Base-by-base conservation (phyloP, 1,284 basidiomycete genomes). In the Papiliotrema flavescens region DNA sequence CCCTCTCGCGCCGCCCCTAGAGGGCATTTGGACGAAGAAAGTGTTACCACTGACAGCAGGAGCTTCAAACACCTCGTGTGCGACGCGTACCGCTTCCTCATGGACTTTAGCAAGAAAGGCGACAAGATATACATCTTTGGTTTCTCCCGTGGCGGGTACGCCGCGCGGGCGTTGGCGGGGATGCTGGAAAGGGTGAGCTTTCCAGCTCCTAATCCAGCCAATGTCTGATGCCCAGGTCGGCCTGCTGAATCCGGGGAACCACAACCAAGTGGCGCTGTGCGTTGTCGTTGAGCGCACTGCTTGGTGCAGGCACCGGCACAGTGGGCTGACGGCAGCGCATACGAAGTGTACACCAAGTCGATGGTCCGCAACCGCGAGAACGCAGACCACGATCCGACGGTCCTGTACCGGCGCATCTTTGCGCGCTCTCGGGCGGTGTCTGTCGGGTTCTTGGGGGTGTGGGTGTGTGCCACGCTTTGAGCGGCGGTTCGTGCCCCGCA, bases 61-160 rank as follows among this genome's bases (percentile, higher is more conserved):
- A 57, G 59, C 55, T 59, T 68, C 40, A 39, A 54, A 3, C 55
- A 53, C 8, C 57, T 63, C 34, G 64, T 68, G 19, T 56, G 57
- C 19, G 59, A 57, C 26, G 64, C 64, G 1, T 68, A 65, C 51
- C 57, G 54, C 37, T 68, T 51, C 44, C 51, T 68, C 24, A 63
- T 66, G 56, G 59, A 65, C 47, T 56, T 50, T 39, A 64, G 62
- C 54, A 53, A 55, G 47, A 54, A 24, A 11, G 71, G 71, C 0
- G 78, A 79, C 57, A 67, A 67, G 50, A 68, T 79, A 51, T 78
- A 64, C 61, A 63, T 78, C 42, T 74, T 78, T 49, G 78, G 77
- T 14, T 79, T 79, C 53, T 71, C 67, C 0, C 55, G 78, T 6
- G 77, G 77, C 3, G 71, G 75, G 5, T 78, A 76, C 60, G 71